Conservation (phyloP, 805 yeast species). For the Candida awuae region DNA sequence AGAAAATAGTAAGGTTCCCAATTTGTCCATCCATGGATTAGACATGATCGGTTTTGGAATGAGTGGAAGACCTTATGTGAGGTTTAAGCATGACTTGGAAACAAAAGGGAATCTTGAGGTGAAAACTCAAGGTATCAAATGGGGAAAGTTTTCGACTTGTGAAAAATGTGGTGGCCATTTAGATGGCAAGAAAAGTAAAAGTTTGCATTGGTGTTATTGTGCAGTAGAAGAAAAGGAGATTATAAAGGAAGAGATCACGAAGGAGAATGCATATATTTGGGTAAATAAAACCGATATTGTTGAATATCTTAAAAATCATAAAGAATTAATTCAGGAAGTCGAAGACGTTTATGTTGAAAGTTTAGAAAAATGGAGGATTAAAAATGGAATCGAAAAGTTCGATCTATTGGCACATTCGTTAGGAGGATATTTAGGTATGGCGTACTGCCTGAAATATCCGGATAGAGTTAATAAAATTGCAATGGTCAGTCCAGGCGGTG, state of each 20-base stretch:
- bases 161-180: slow-evolving; percentile 11
- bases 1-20: slow-evolving; percentile 15
- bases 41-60: slow-evolving; percentile 51
- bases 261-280: slow-evolving; percentile 1
- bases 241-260: neutral
- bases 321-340: slow-evolving; percentile 34
- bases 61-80: slow-evolving; percentile 38
- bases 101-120: slow-evolving; percentile 22
- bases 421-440: slow-evolving; percentile 60
- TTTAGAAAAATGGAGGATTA: slow-evolving; percentile 57
- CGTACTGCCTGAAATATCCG: slow-evolving; percentile 56
- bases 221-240: slow-evolving; percentile 9
- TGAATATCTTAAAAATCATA: slow-evolving; percentile 27
- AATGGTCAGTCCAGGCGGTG: slow-evolving; percentile 70
- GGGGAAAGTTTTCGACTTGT: slow-evolving; percentile 12
- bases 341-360: slow-evolving; percentile 52
- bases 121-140: slow-evolving; percentile 15
- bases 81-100: slow-evolving; percentile 17
- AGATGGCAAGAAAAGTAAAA: slow-evolving; percentile 10
- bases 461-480: slow-evolving; percentile 44
- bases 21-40: slow-evolving; percentile 31
- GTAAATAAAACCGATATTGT: slow-evolving; percentile 7
- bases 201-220: slow-evolving; percentile 8
- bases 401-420: slow-evolving; percentile 70
- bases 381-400: slow-evolving; percentile 41